Percentiles rank a stretch among this genome's conserved stretches.
Evolutionary conservation across 257 asterid species (phyloP).

Genomic region (Anisodus tanguticus): DNA sequence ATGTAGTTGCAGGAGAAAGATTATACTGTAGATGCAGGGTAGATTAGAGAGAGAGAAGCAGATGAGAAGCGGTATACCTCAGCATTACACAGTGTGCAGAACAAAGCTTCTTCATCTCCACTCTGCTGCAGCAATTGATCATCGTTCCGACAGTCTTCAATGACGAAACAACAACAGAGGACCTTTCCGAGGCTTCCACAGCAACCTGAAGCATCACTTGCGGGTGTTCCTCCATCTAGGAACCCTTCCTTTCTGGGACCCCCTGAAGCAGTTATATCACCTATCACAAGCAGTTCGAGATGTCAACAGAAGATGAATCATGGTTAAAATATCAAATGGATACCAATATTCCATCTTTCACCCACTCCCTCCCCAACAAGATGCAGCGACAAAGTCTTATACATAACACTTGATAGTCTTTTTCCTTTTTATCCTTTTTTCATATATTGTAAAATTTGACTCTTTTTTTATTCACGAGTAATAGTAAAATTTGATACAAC

Average conservation of each 20-base stretch:
- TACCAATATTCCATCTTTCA: slow-evolving; percentile 10
- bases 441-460: not conserved
- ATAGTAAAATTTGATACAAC: not conserved
- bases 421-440: not conserved
- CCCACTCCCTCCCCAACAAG: not conserved
- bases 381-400: not conserved
- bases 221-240: slow-evolving; percentile 57
- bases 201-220: slow-evolving; percentile 47
- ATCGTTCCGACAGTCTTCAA: slow-evolving; percentile 80
- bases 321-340: slow-evolving; percentile 8
- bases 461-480: not conserved
- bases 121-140: slow-evolving; percentile 52
- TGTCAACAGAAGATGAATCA: slow-evolving; percentile 34
- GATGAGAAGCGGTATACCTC: slow-evolving; percentile 60
- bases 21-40: not conserved
- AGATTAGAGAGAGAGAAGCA: not conserved
- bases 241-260: slow-evolving; percentile 64
- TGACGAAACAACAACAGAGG: slow-evolving; percentile 73
- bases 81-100: slow-evolving; percentile 94
- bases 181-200: slow-evolving; percentile 68
- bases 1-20: slow-evolving; percentile 2
- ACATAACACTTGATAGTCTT: too few relatives aligned
- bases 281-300: slow-evolving; percentile 44
- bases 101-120: slow-evolving; percentile 88
- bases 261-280: slow-evolving; percentile 54